Evolutionary conservation across 1,139 yeast species (phyloP).

Genomic region (Saccharomyces hybrid): DNA sequence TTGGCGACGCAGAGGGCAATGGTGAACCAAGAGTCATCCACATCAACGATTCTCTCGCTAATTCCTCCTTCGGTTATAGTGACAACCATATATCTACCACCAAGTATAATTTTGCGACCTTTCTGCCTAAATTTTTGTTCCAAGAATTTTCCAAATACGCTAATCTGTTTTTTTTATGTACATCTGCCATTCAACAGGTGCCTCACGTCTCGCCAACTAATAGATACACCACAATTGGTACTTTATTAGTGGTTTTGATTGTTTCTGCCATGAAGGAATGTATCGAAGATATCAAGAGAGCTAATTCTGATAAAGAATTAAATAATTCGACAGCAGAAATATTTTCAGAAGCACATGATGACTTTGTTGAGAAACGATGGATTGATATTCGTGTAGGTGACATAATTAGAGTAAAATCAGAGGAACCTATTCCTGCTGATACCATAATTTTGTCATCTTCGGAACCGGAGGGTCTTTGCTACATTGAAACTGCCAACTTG

Average conservation of each 20-base stretch:
- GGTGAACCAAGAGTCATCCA: slow-evolving; percentile 62
- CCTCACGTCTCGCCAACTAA: slow-evolving; percentile 96
- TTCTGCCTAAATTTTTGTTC: slow-evolving; percentile 85
- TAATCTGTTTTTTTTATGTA: slow-evolving; percentile 84
- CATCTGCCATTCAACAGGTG: slow-evolving; percentile 92
- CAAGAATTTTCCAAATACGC: slow-evolving; percentile 98
- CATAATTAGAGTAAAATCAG: slow-evolving; percentile 73
- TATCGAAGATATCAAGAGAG: slow-evolving; percentile 84
- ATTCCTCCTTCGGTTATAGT: slow-evolving; percentile 49
- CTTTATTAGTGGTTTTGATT: slow-evolving; percentile 70
- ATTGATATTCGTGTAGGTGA: slow-evolving; percentile 87
- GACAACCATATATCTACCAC: slow-evolving; percentile 93
- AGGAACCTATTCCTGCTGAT: slow-evolving; percentile 94
- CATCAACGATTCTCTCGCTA: slow-evolving; percentile 54
- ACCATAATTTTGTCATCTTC: slow-evolving; percentile 77
- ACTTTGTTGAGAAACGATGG: slow-evolving; percentile 69
- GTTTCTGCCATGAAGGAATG: slow-evolving; percentile 92
- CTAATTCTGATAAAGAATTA: slow-evolving; percentile 79
- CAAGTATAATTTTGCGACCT: slow-evolving; percentile 91
- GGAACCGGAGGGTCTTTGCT: slow-evolving; percentile 96
- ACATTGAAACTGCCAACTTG: slow-evolving; percentile 92
- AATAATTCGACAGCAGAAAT: slow-evolving; percentile 74
- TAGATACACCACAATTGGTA: slow-evolving; percentile 90
- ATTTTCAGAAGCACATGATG: slow-evolving; percentile 52
- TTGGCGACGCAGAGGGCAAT: slow-evolving; percentile 28